Conservation (phyloP, 805 yeast species). For the Isabelozyma pseudorhagii region DNA sequence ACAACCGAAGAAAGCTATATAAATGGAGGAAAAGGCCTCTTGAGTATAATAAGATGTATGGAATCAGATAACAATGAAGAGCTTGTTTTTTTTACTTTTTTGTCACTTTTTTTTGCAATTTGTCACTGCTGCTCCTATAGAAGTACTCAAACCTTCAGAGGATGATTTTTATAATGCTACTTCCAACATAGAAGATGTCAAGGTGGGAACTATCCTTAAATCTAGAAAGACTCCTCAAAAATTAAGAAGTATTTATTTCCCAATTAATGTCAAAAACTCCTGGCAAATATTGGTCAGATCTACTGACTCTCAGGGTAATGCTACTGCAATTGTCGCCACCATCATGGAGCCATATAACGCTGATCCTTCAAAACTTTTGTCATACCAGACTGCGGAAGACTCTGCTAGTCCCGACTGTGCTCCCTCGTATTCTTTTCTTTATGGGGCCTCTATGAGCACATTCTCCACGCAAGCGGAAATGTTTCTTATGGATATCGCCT, state of each 20-base stretch:
- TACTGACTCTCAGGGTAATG: conserved; percentile 11
- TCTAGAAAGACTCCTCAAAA: conserved; percentile 15
- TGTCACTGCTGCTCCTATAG: not conserved
- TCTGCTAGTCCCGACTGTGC: conserved; percentile 15
- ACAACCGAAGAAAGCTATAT: too few relatives aligned
- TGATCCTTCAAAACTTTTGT: conserved; percentile 15
- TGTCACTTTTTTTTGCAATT: not conserved
- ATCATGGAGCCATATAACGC: conserved; percentile 18
- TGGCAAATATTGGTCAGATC: conserved; percentile 9
- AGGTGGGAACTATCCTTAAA: conserved; percentile 21
- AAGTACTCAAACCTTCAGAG: conserved; percentile 5
- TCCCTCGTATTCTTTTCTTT: conserved; percentile 16
- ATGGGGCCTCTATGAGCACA: conserved; percentile 8
- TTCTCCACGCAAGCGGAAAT: conserved; percentile 10
- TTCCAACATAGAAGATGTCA: conserved; percentile 13
- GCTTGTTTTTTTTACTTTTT: not conserved
- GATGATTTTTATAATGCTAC: conserved; percentile 26
- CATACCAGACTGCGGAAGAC: conserved; percentile 21
- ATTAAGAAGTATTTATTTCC: conserved; percentile 13
- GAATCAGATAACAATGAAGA: not conserved
- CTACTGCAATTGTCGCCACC: conserved; percentile 14
- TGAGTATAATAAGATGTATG: not conserved
- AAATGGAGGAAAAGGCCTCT: too few relatives aligned
- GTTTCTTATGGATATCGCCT: conserved; percentile 9
- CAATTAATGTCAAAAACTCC: conserved; percentile 13